Evolutionary conservation across 2,329 filamentous ascomycete genomes (phyloP).

Genomic region (Fusarium coffeatum): DNA sequence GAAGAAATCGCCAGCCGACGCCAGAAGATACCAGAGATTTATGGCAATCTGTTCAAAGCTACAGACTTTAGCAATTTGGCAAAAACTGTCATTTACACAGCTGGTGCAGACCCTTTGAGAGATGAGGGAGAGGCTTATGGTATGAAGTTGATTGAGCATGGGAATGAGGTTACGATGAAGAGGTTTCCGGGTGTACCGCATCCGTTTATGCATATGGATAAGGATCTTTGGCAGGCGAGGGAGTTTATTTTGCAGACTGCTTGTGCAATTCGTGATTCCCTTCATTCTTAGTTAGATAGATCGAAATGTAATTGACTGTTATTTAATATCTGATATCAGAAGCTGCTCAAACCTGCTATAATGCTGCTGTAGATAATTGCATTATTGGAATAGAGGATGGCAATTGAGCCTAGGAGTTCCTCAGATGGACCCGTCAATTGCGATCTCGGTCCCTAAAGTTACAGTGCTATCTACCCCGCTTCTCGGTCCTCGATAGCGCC

Average conservation of each 20-base stretch:
- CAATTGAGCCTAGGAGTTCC: too few species aligned
- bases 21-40: not conserved
- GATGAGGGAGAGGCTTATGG: slow-evolving; percentile 64
- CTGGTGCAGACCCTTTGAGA: slow-evolving; percentile 45
- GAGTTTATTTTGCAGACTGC: slow-evolving; percentile 51
- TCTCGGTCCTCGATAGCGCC: not conserved
- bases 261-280: slow-evolving; percentile 45
- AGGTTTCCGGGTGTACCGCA: slow-evolving; percentile 62
- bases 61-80: slow-evolving; percentile 4
- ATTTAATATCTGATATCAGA: not conserved
- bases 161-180: slow-evolving; percentile 58
- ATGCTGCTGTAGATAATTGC: too few species aligned
- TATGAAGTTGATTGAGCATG: slow-evolving; percentile 55
- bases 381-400: too few species aligned
- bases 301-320: not conserved
- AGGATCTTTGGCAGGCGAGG: slow-evolving; percentile 51
- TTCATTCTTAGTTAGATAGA: not conserved
- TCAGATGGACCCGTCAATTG: not conserved
- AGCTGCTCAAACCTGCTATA: too few species aligned
- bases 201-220: slow-evolving; percentile 63
- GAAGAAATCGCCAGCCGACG: not conserved
- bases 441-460: not conserved
- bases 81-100: slow-evolving; percentile 9
- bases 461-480: slow-evolving; percentile 8
- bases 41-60: slow-evolving; percentile 7